phyloP scores from a whole-genome alignment of 2,329 filamentous ascomycete genomes.

The Dactylellina cionopaga region DNA sequence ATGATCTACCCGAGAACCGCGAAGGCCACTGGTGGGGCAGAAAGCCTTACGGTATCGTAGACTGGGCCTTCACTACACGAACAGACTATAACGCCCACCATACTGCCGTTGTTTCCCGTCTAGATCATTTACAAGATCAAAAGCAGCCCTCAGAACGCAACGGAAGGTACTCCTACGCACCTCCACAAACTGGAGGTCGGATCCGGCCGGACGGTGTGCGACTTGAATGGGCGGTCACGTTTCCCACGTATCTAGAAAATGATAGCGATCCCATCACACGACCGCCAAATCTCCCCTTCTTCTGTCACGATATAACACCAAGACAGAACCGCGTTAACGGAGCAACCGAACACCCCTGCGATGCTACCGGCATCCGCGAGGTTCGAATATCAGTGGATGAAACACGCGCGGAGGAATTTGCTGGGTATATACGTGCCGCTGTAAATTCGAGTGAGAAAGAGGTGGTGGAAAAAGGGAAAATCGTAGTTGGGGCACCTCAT shows the following conservation, averaged over 20 bases:
- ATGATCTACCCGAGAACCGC: slow-evolving; percentile 61
- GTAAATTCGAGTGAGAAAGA: slow-evolving; percentile 13
- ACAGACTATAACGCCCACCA: slow-evolving; percentile 59
- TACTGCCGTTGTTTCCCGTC: slow-evolving; percentile 60
- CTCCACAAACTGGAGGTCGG: slow-evolving; percentile 67
- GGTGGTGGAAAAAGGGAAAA: background rate
- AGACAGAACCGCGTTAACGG: slow-evolving; percentile 63
- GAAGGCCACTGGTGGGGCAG: slow-evolving; percentile 70
- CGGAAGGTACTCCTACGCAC: slow-evolving; percentile 61
- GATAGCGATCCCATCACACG: slow-evolving; percentile 50
- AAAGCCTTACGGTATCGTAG: slow-evolving; percentile 67
- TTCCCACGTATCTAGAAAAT: slow-evolving; percentile 59
- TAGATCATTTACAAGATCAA: slow-evolving; percentile 53
- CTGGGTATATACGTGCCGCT: background rate
- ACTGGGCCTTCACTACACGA: slow-evolving; percentile 69
- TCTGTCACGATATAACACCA: slow-evolving; percentile 72
- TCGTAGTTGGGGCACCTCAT: slow-evolving; percentile 1
- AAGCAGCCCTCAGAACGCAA: background rate
- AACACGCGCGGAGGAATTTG: slow-evolving; percentile 51
- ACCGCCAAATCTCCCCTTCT: slow-evolving; percentile 70
- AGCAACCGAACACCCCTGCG: slow-evolving; percentile 65
- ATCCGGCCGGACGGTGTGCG: slow-evolving; percentile 66
- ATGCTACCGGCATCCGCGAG: slow-evolving; percentile 65
- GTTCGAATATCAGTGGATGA: slow-evolving; percentile 61
- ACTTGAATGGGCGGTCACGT: slow-evolving; percentile 70